phyloP scores from a whole-genome alignment of 1,284 basidiomycete genomes.

The Apiotrichum akiyoshidainum region DNA sequence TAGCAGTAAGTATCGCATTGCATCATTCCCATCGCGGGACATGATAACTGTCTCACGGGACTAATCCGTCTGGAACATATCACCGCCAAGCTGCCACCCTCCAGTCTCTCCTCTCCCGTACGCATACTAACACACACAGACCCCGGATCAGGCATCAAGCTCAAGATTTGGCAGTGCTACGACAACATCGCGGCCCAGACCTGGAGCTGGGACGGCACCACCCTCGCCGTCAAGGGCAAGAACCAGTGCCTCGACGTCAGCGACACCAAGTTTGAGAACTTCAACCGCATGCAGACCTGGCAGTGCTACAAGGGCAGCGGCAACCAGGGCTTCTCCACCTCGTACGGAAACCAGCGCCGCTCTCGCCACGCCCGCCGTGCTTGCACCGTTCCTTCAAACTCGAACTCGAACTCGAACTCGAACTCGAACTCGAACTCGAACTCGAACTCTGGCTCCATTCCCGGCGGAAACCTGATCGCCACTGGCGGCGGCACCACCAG shows the following conservation, averaged over 20 bases:
- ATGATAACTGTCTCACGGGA: neutral
- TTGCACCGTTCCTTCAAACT: too few relatives aligned
- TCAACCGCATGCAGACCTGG: conserved; percentile 17
- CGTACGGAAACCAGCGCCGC: too few relatives aligned
- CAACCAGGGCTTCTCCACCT: conserved; percentile 12
- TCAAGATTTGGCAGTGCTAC: conserved; percentile 22
- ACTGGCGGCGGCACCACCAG: too few relatives aligned
- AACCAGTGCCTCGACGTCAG: conserved; percentile 19
- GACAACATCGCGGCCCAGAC: conserved; percentile 8
- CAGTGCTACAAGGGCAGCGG: conserved; percentile 11
- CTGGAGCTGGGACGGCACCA: conserved; percentile 14
- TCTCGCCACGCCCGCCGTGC: too few relatives aligned
- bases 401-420: too few relatives aligned
- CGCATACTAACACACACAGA: conserved; percentile 4
- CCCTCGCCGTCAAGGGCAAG: conserved; percentile 10
- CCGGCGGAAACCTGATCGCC: too few relatives aligned
- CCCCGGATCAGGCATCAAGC: conserved; percentile 7
- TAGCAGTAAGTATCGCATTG: conserved; percentile 2
- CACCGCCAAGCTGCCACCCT: neutral
- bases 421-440: too few relatives aligned
- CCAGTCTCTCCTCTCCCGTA: too few relatives aligned
- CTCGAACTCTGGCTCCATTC: too few relatives aligned
- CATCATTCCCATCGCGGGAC: neutral
- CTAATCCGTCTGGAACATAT: too few relatives aligned
- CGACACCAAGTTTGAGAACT: conserved; percentile 6